Conservation (phyloP, 345 rosid species). For the Ailanthus altissimus region DNA sequence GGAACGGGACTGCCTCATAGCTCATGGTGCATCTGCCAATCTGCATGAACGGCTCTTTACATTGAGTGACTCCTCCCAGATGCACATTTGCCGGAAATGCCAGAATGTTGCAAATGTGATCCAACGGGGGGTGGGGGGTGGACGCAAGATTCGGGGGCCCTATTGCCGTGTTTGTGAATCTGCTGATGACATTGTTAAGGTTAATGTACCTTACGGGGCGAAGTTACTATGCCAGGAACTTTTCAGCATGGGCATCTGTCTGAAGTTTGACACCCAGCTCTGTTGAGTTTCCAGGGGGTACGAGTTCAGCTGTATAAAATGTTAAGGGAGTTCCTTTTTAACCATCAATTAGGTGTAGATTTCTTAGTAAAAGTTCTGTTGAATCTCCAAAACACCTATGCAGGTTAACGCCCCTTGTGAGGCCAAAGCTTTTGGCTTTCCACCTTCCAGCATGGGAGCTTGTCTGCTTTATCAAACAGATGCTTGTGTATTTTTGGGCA, state of each 20-base stretch:
- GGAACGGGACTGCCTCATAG: conserved; percentile 90
- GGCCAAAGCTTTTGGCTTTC: not conserved
- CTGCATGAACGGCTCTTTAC: conserved; percentile 83
- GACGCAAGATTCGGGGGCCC: conserved; percentile 79
- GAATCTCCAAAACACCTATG: not conserved
- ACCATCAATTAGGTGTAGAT: not conserved
- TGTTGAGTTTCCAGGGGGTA: conserved; percentile 38
- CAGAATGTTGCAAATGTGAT: conserved; percentile 64
- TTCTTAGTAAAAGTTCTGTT: not conserved
- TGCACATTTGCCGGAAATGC: conserved; percentile 73
- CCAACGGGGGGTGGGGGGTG: conserved; percentile 52
- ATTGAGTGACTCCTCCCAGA: conserved; percentile 72
- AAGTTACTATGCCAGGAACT: conserved; percentile 76
- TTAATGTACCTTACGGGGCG: conserved; percentile 77
- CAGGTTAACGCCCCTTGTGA: not conserved
- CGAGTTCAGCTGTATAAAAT: not conserved
- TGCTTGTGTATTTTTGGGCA: not conserved
- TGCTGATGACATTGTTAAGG: conserved; percentile 61
- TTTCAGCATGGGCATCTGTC: conserved; percentile 76
- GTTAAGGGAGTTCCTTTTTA: not conserved
- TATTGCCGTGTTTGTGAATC: conserved; percentile 66
- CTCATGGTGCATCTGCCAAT: conserved; percentile 83
- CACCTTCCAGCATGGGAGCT: not conserved
- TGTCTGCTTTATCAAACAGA: not conserved
- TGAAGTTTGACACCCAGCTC: conserved; percentile 59